A percentile compares a stretch with the other conserved stretches of the same genome.
phyloP scores from a whole-genome alignment of 495 filamentous ascomycete species.

The Lichenothelia convexa region DNA sequence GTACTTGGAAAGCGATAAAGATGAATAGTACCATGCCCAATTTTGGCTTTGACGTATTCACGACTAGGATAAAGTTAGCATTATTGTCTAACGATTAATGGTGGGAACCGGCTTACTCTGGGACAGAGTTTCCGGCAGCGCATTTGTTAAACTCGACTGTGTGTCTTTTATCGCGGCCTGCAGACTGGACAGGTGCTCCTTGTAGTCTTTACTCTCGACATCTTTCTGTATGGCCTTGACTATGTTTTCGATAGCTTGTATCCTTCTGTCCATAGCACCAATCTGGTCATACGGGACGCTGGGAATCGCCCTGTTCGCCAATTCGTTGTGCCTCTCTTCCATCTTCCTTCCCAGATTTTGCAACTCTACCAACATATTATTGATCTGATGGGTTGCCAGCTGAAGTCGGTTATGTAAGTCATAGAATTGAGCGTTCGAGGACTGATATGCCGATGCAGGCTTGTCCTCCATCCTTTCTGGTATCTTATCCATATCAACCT shows the following conservation, averaged over 20 bases:
- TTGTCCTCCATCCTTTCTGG: constrained; percentile 26
- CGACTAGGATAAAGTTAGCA: constrained; percentile 27
- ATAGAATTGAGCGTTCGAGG: constrained; percentile 43
- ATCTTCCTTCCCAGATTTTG: constrained; percentile 24
- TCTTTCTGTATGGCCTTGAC: constrained; percentile 41
- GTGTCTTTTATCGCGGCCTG: constrained; percentile 55
- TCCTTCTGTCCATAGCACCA: constrained; percentile 30
- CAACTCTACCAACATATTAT: constrained; percentile 48
- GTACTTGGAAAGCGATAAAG: constrained; percentile 55
- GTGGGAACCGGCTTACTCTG: constrained; percentile 21
- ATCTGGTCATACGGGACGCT: constrained; percentile 33
- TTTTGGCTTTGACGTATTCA: constrained; percentile 39
- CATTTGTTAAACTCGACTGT: constrained; percentile 46
- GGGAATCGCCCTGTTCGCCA: constrained; percentile 4
- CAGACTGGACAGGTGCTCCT: constrained; percentile 47
- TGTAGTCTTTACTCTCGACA: constrained; percentile 54
- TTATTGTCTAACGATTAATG: no score
- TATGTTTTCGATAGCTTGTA: constrained; percentile 39
- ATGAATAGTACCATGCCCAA: constrained; percentile 58
- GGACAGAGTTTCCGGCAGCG: constrained; percentile 32
- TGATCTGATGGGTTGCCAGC: constrained; percentile 50
- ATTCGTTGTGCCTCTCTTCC: constrained; percentile 43
- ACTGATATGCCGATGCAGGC: constrained; percentile 30
- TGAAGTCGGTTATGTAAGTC: constrained; percentile 72
- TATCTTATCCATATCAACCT: neutral